A percentile compares a stretch with the other conserved stretches of the same genome.
These are phyloP conservation scores for Blastobotrys niveus DNA, from an alignment of 1,139 yeast genomes.

Conservation along the genomic window DNA sequence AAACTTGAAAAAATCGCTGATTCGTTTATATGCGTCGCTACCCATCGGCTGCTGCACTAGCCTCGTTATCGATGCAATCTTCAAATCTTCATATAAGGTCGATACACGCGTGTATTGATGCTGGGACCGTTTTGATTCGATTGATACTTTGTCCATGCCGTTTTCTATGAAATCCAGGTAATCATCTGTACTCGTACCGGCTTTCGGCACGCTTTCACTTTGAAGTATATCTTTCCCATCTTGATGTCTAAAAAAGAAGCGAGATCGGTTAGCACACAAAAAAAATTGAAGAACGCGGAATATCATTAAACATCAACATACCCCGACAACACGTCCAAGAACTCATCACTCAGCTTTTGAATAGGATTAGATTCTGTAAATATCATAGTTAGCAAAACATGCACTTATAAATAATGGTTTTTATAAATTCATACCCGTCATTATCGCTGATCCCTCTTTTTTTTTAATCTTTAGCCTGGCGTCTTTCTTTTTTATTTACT, in stretches of 20 bases:
- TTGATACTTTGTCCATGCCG: conserved; percentile 12
- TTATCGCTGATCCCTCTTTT: too few relatives aligned
- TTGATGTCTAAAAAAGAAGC: conserved; percentile 13
- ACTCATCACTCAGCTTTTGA: too few relatives aligned
- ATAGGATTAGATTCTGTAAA: too few relatives aligned
- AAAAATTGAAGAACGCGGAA: too few relatives aligned
- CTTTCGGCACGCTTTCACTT: background rate
- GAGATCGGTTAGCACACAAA: too few relatives aligned
- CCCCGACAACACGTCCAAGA: too few relatives aligned
- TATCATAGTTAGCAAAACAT: too few relatives aligned
- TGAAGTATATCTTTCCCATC: conserved; percentile 8
- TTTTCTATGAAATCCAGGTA: background rate
- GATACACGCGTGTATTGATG: conserved; percentile 19
- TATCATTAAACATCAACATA: too few relatives aligned
- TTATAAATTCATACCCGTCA: too few relatives aligned
- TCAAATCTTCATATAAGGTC: conserved; percentile 64
- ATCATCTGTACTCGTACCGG: conserved; percentile 1
- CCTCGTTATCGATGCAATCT: conserved; percentile 51
- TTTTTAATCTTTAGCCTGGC: too few relatives aligned
- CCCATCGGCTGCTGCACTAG: conserved; percentile 51
- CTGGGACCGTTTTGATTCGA: conserved; percentile 16
- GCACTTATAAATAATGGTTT: too few relatives aligned
- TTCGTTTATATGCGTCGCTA: conserved; percentile 48
- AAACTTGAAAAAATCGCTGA: conserved; percentile 67
- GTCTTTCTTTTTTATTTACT: too few relatives aligned